Evolutionary conservation across 2,329 filamentous ascomycete genomes (phyloP).

Genomic region (Microcyclosporella mali): DNA sequence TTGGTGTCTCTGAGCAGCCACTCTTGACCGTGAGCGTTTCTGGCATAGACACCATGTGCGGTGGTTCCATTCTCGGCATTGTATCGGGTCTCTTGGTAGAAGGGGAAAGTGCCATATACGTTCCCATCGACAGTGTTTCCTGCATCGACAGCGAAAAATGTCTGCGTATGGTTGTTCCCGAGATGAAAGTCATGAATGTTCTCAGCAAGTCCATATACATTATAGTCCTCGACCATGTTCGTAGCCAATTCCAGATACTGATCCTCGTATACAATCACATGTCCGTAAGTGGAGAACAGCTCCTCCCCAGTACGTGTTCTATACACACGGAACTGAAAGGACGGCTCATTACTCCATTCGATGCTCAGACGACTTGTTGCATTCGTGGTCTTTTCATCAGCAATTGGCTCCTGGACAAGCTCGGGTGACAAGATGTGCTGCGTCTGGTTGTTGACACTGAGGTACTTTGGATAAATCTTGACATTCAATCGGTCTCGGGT

Average conservation of each 20-base stretch:
- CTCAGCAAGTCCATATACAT: slow-evolving; percentile 17
- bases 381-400: slow-evolving; percentile 15
- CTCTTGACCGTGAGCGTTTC: slow-evolving; percentile 31
- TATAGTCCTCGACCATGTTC: slow-evolving; percentile 28
- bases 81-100: slow-evolving; percentile 32
- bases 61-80: slow-evolving; percentile 10
- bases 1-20: slow-evolving; percentile 25
- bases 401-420: slow-evolving; percentile 10
- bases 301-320: slow-evolving; percentile 19
- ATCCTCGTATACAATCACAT: slow-evolving; percentile 26
- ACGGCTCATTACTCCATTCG: slow-evolving; percentile 25
- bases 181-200: slow-evolving; percentile 25
- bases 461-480: slow-evolving; percentile 21
- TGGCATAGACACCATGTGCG: slow-evolving; percentile 30
- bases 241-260: slow-evolving; percentile 29
- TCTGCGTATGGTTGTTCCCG: slow-evolving; percentile 27
- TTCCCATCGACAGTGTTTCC: slow-evolving; percentile 22
- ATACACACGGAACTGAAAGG: slow-evolving; percentile 26
- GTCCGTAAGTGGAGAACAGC: slow-evolving; percentile 27
- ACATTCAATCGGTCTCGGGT: slow-evolving; percentile 22
- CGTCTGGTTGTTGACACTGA: slow-evolving; percentile 16
- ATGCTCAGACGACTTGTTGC: slow-evolving; percentile 22
- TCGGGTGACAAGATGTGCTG: slow-evolving; percentile 14
- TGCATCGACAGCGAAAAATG: slow-evolving; percentile 27
- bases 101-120: slow-evolving; percentile 27